phyloP scores from a whole-genome alignment of 805 yeast species.

The Debaryomyces maramus region DNA sequence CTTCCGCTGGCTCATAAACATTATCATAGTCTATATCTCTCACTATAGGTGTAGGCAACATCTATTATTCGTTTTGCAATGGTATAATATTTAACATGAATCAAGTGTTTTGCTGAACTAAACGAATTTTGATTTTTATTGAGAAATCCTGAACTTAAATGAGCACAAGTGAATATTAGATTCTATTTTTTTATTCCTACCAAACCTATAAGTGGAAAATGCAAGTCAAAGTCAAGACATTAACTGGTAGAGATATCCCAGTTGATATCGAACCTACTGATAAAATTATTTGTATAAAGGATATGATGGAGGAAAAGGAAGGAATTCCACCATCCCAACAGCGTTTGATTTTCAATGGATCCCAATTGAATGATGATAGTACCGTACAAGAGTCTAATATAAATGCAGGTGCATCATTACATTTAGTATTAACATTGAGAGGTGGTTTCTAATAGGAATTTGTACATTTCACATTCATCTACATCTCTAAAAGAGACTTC shows the following conservation, averaged over 20 bases:
- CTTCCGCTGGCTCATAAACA: slow-evolving; percentile 95
- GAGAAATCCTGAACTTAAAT: too few relatives aligned
- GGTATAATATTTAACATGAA: too few relatives aligned
- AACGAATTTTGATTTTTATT: neutral
- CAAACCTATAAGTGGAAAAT: too few relatives aligned
- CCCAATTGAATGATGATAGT: slow-evolving; percentile 84
- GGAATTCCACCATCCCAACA: slow-evolving; percentile 98
- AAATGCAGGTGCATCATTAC: slow-evolving; percentile 82
- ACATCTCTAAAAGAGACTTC: too few relatives aligned
- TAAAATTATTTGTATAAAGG: slow-evolving; percentile 74
- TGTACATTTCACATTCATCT: too few relatives aligned
- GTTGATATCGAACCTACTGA: slow-evolving; percentile 72
- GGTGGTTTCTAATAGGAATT: slow-evolving; percentile 55
- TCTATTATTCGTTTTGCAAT: slow-evolving; percentile 27
- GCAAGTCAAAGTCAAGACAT: slow-evolving; percentile 74
- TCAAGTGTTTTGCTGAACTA: too few relatives aligned
- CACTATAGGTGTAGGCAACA: slow-evolving; percentile 81
- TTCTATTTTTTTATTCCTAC: too few relatives aligned
- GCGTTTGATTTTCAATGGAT: slow-evolving; percentile 84
- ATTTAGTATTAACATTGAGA: slow-evolving; percentile 86
- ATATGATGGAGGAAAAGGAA: slow-evolving; percentile 90
- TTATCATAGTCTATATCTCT: slow-evolving; percentile 56
- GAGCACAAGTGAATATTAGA: too few relatives aligned
- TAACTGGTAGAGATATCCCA: slow-evolving; percentile 81
- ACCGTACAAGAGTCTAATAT: slow-evolving; percentile 74